Percentiles rank a stretch among this genome's conserved stretches.
phyloP scores from a whole-genome alignment of 495 filamentous ascomycete genomes.

The Margaritispora aquatica region DNA sequence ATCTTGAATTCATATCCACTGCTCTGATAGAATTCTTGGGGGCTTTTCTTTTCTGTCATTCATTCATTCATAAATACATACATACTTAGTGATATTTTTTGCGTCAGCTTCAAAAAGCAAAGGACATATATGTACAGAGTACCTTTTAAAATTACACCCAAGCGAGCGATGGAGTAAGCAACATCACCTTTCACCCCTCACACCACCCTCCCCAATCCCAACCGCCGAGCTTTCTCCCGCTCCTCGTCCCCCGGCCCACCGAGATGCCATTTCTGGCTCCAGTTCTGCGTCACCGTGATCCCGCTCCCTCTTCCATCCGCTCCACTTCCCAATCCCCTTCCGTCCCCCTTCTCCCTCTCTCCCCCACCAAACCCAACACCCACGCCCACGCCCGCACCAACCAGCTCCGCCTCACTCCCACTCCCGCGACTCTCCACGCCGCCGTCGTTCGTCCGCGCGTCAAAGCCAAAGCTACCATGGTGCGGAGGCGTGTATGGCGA shows the following conservation, averaged over 20 bases:
- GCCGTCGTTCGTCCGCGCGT: no score
- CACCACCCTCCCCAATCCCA: background rate
- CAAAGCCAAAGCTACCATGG: background rate
- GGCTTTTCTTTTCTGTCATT: no score
- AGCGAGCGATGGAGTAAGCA: background rate
- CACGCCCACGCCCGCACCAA: background rate
- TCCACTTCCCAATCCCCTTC: background rate
- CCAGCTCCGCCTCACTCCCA: background rate
- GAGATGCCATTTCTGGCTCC: constrained; percentile 15
- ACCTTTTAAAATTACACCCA: no score
- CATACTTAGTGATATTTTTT: no score
- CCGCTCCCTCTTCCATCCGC: constrained; percentile 1
- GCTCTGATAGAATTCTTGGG: no score
- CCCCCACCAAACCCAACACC: background rate
- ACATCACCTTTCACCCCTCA: background rate
- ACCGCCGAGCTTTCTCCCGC: background rate
- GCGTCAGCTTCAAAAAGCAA: no score
- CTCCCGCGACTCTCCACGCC: background rate
- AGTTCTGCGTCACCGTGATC: constrained; percentile 12
- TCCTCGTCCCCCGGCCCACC: background rate
- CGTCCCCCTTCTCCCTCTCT: background rate
- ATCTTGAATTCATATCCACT: no score
- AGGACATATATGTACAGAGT: no score
- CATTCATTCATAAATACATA: no score
- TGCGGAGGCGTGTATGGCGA: background rate